A percentile compares a stretch with the other conserved stretches of the same genome.
Conservation (phyloP, 192 early-diverging fungal genomes). For the Pecoramyces ruminantium region DNA sequence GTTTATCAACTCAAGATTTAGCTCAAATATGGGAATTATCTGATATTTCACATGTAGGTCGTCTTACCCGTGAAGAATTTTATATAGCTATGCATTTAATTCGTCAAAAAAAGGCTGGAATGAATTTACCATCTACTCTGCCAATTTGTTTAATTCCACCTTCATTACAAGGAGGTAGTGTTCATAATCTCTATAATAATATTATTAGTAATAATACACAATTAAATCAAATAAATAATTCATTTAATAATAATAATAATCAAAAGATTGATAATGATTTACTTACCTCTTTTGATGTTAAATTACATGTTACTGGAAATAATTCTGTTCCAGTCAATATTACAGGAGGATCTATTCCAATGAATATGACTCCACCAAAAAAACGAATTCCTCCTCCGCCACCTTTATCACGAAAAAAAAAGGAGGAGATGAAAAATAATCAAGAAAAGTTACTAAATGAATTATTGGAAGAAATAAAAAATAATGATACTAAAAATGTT, state of each 20-base stretch:
- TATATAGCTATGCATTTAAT: not conserved
- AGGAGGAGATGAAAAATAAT: too few relatives aligned
- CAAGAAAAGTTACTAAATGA: too few relatives aligned
- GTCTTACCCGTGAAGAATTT: not conserved
- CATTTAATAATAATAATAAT: not conserved
- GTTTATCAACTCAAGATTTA: not conserved
- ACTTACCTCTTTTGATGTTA: not conserved
- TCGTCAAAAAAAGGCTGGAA: not conserved
- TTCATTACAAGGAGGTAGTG: not conserved
- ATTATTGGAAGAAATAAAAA: too few relatives aligned
- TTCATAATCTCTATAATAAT: not conserved
- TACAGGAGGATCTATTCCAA: too few relatives aligned
- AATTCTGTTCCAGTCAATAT: too few relatives aligned
- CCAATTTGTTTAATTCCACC: not conserved
- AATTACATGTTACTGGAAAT: too few relatives aligned
- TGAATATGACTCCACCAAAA: too few relatives aligned
- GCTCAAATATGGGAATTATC: not conserved
- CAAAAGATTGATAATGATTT: not conserved
- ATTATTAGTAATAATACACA: too few relatives aligned
- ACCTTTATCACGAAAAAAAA: too few relatives aligned
- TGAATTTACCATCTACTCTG: not conserved
- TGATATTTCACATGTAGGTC: not conserved
- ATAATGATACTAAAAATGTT: too few relatives aligned
- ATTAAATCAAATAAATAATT: not conserved
- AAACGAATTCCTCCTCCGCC: too few relatives aligned